phyloP scores from a whole-genome alignment of 2,329 filamentous ascomycete genomes.

The Anthostomella pinea region DNA sequence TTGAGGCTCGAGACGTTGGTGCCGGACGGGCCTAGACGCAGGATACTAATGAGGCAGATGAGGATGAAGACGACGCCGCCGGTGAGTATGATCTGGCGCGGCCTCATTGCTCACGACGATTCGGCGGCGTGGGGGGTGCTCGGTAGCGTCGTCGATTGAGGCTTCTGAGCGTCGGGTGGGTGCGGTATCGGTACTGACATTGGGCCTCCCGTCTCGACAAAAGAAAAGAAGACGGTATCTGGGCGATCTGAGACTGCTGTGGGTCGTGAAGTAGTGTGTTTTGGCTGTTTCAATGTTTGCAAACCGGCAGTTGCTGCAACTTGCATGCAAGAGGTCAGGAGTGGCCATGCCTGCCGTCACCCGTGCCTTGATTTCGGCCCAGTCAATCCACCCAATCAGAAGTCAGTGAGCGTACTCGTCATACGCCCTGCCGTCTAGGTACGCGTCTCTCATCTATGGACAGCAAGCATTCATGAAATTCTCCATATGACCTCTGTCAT shows the following conservation, averaged over 20 bases:
- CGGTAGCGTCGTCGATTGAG: constrained; percentile 15
- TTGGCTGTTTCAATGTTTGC: too few species aligned
- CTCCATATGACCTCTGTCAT: too few species aligned
- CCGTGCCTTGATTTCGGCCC: too few species aligned
- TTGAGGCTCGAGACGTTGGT: constrained; percentile 19
- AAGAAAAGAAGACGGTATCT: background rate
- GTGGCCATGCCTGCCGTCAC: too few species aligned
- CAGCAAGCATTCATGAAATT: too few species aligned
- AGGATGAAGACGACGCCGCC: constrained; percentile 37
- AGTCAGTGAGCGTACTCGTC: too few species aligned
- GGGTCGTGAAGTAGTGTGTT: too few species aligned
- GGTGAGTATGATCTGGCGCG: constrained; percentile 37
- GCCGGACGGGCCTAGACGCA: constrained; percentile 23
- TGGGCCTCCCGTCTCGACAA: constrained; percentile 6
- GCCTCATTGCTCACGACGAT: constrained; percentile 31
- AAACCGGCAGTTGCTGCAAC: too few species aligned
- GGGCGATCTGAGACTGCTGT: background rate
- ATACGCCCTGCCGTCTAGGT: too few species aligned
- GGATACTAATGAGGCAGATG: constrained; percentile 32
- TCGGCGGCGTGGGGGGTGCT: constrained; percentile 6
- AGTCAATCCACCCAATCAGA: too few species aligned
- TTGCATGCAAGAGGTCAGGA: too few species aligned
- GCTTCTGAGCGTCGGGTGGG: constrained; percentile 13
- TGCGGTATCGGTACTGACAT: constrained; percentile 13
- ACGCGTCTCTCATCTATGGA: too few species aligned